These are phyloP conservation scores for Aspergillus conjunctus DNA, from an alignment of 495 filamentous ascomycete species.

Conservation along the genomic window DNA sequence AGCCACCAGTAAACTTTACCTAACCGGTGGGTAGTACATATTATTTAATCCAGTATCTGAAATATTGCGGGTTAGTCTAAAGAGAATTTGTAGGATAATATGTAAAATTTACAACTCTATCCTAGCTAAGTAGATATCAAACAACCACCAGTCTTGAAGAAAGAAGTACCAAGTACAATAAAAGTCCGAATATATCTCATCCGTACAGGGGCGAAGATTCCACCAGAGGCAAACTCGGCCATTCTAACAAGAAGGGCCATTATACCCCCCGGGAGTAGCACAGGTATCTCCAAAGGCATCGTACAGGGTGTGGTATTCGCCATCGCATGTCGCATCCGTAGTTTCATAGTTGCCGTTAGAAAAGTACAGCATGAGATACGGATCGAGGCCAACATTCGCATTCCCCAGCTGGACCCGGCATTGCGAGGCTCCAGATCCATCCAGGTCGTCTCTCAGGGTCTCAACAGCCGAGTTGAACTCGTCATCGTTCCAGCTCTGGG, in stretches of 20 bases:
- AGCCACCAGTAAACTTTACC: too few species aligned
- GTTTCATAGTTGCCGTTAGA: neutral
- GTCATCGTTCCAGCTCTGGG: neutral
- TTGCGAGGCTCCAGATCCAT: neutral
- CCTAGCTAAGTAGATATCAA: neutral
- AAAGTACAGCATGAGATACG: neutral
- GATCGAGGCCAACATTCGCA: neutral
- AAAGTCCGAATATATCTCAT: neutral
- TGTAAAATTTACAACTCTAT: too few species aligned
- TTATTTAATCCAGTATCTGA: too few species aligned
- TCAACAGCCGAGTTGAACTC: neutral
- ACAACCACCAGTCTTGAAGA: neutral
- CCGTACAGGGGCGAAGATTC: neutral
- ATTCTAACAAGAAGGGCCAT: neutral
- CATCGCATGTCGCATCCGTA: neutral
- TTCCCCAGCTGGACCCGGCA: neutral
- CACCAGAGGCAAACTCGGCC: neutral
- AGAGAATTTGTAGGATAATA: too few species aligned
- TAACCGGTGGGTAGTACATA: too few species aligned
- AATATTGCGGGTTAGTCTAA: too few species aligned
- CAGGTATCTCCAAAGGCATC: neutral
- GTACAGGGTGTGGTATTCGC: neutral
- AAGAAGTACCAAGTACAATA: neutral
- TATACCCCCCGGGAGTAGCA: neutral
- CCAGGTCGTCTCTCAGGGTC: neutral